Evolutionary conservation across 371 early-diverging fungal genomes (phyloP), one percentile per base, ranked within the genome.

Genomic region (Mortierella sp.): DNA sequence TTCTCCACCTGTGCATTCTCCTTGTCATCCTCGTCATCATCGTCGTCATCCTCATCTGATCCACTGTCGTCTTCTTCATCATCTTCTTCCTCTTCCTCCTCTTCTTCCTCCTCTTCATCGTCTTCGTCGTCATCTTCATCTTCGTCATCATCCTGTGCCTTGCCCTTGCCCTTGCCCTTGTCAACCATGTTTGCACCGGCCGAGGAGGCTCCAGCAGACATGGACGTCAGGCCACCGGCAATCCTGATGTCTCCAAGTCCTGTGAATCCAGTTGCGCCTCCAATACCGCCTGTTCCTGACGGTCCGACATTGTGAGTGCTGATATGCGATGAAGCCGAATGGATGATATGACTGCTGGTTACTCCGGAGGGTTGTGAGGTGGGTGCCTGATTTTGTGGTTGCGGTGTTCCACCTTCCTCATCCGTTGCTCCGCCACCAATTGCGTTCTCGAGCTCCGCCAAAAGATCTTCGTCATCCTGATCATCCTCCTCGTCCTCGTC

Each of bases 391-490:
- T 63, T 63, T 19, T 26, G 64, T 24, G 66, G 67, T 41, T 65
- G 66, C 0, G 79, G 74, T 4, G 74, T 79, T n/a, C 72, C 69
- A 9, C 74, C 77, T 4, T 87, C 80, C 37, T 79, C 71, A 29
- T 85, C 82, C 16, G 80, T 70, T 16, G 80, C 64, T 37, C 82
- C 84, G 22, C 79, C 86, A 40, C 64, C 79, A 71, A 91, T 75
- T 14, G 86, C 85, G 37, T 82, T 80, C 61, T 85, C 88, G 5
- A 90, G 76, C 66, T 89, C 91, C 1, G 88, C 91, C 29, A 88
- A 85, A 14, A 89, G 73, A 44, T 86, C 86, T 64, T 85, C 83
- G 58, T 90, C 89, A 71, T 89, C 86, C 16, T 73, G 71, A 47
- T 72, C 71, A 8, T 68, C 74, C 14, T 77, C 87, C 11, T 73